Base-by-base conservation (phyloP, 331 rosid species). In the Phaseolus coccineus region DNA sequence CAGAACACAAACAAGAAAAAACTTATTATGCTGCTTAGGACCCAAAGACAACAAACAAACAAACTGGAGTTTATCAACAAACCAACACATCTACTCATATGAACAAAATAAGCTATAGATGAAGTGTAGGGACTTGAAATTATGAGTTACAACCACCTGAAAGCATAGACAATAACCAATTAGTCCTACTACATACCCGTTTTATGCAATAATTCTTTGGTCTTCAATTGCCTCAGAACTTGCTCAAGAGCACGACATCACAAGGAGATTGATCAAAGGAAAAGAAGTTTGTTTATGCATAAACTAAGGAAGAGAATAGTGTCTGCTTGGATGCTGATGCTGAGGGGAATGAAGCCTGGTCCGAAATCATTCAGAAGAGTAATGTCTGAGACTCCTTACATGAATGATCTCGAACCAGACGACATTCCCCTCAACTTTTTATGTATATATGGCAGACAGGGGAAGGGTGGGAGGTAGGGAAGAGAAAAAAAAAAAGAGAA, bases 311-410 rank as follows among this genome's bases (percentile, higher is more conserved):
- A 71, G 82, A 66, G 61, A 51, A 6, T 6, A 52, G 7, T 25
- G 14, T 3, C 62, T 70, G 67, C 65, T 58, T 35, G 28, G 37
- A 4, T 35, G 28, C 30, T 74, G 22, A 19, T 44, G 84, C 62
- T 88, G 91, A 85, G 89, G 91, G 86, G 89, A 88, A 88, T 85
- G 91, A 88, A 85, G 87, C 87, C 91, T 88, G 89, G 89, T 88
- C 91, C 91, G 91, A 88, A 81, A 85, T 88, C 87, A 78, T 31
- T 48, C 83, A 24, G 19, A 50, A 24, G 52, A 63, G 12, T 35
- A 15, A 22, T 66, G 77, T 65, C 11, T 70, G 7, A 76, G 82
- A 57, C 77, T 46, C 53, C 80, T 80, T 71, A 76, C 83, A 33
- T 66, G 90, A 88, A 84, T 56, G 92, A 85, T 88, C 70, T 91